A percentile compares a stretch with the other conserved stretches of the same genome.
phyloP scores from a whole-genome alignment of 768 basidiomycete species.

The Tylopilus balloui region DNA sequence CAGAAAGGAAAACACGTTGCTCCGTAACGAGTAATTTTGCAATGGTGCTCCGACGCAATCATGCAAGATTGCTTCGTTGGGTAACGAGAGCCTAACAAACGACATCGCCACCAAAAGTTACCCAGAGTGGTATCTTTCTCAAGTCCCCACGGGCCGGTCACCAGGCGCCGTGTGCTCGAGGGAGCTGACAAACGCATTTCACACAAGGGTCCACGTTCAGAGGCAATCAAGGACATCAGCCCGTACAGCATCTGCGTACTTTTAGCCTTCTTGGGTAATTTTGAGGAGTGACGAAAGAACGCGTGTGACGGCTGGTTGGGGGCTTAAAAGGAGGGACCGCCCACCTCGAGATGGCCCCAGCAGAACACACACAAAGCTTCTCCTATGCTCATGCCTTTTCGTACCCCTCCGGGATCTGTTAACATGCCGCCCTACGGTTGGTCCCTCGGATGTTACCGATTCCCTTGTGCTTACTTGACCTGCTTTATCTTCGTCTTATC shows the following conservation, averaged over 20 bases:
- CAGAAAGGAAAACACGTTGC: too few relatives aligned
- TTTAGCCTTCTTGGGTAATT: conserved; percentile 29
- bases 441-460: conserved; percentile 16
- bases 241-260: conserved; percentile 16
- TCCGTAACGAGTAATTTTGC: conserved; percentile 22
- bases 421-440: not conserved
- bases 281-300: conserved; percentile 12
- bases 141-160: not conserved
- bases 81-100: conserved; percentile 4
- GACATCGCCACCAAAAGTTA: conserved; percentile 24
- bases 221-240: conserved; percentile 24
- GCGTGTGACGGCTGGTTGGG: conserved; percentile 12
- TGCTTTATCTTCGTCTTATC: conserved; percentile 29
- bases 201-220: conserved; percentile 22
- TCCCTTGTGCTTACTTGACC: conserved; percentile 12
- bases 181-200: conserved; percentile 30
- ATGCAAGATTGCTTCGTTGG: conserved; percentile 15
- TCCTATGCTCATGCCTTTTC: conserved; percentile 3
- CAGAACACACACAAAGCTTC: not conserved
- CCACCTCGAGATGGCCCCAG: conserved; percentile 9
- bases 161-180: conserved; percentile 10
- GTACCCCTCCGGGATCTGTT: not conserved
- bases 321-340: conserved; percentile 28
- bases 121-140: conserved; percentile 19
- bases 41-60: conserved; percentile 20